Evolutionary conservation across 2,329 filamentous ascomycete species (phyloP), one percentile per base, ranked within the genome.

Genomic region (Alternaria novae-zelandiae): DNA sequence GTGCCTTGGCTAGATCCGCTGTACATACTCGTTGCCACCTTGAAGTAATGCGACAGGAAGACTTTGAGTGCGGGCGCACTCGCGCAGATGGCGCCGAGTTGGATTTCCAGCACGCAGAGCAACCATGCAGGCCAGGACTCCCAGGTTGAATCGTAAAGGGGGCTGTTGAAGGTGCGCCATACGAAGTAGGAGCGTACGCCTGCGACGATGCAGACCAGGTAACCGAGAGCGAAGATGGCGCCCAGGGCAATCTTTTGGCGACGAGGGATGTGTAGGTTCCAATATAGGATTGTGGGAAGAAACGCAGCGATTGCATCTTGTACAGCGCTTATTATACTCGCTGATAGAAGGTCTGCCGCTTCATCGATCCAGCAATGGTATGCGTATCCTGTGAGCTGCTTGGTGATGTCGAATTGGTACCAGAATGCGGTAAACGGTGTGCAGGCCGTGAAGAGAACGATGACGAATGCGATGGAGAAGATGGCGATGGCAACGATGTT

Each of bases 201-300:
- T 5, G 64, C 66, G 11, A 70, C 55, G 10, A 53, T 58, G 15
- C 58, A 62, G n/a, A 61, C 65, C 3, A 58, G 23, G 46, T 73
- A 71, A 5, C 60, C 65, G 11, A 67, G 58, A 5, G 66, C 68
- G 50, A 72, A 72, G 15, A 73, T 65, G 6, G 59, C 60, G 6
- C 63, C 63, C 1, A 74, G 54, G 8, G 67, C 64, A 3, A 69
- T 20, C 25, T 72, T 72, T 20, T 71, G 63, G 3, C 64, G 64
- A n/a, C 57, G 10, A 1, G 70, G 64, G 11, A 72, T 68, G 13
- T 70, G 61, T 6, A 71, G 20, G 20, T 72, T 68, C 71, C 69
- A 74, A 43, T 68, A 71, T 15, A 74, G 54, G 4, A 68, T 51
- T 12, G 64, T 67, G 4, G 70, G 71, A 5, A 74, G 56, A 4